Base-by-base conservation (phyloP, 176 grass and related monocot species). In the Oryza nivara region DNA sequence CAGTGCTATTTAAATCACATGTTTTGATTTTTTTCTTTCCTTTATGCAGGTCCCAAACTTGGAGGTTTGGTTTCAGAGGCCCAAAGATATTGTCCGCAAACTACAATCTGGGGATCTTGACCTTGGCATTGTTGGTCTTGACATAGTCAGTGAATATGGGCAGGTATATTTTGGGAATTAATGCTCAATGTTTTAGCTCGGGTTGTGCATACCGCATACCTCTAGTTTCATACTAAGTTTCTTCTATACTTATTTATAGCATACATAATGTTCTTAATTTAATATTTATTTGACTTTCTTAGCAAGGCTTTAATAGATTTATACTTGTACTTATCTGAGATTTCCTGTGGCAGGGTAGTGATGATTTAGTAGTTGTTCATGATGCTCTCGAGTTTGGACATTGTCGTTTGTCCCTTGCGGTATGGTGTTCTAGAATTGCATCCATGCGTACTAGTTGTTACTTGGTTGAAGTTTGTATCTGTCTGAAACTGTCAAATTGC, bases 21-120 rank as follows among this genome's bases (percentile, higher is more conserved):
- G 20, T 22, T 4, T 28, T 77, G 38, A 34, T 22, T 22, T 36
- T 36, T 48, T 15, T 26, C 5, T 78, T 72, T 66, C 5, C 23
- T 13, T 43, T 82, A 64, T 87, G 28, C 72, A 99, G 93, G 82
- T 99, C 8, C 83, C 96, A 67, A 96, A 96, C 73, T 82, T 99
- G 83, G 96, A 96, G 78, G 93, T 99, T 70, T 99, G 96, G 96
- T 91, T 99, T 81, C 93, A 99, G 81, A 94, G 93, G 79, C 96
- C 96, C 25, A 99, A 90, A 65, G 96, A 99, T 83, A 99, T 99
- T 47, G 90, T 99, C 9, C 86, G 88, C 63, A 96, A 99, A 88
- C 78, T 99, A 48, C 86, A 72, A 49, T 94, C 90, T 71, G 96
- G 96, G 23, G 91, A 99, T 88, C 80, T 99, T 64, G 96, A 96